Conservation (phyloP, 176 grass and related monocot species). For the Raddia distichophylla region DNA sequence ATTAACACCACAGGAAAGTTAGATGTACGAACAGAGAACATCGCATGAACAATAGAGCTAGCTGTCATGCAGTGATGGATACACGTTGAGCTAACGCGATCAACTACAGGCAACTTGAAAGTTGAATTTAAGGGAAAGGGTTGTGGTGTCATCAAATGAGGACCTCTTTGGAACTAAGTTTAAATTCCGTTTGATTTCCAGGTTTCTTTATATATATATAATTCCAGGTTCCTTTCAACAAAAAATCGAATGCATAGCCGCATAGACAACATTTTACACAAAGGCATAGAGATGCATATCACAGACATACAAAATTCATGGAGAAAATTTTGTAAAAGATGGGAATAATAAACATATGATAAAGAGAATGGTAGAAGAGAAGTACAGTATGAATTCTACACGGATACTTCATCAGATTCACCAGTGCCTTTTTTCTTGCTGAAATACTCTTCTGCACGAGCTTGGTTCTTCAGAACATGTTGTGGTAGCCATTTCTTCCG, state of each 20-base stretch:
- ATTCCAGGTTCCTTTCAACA: not conserved
- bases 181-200: constrained; percentile 4
- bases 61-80: not conserved
- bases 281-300: constrained; percentile 18
- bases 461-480: constrained; percentile 80
- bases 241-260: not conserved
- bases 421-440: constrained; percentile 63
- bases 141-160: not conserved
- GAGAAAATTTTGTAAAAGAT: not conserved
- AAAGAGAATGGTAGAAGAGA: constrained; percentile 41
- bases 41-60: not conserved
- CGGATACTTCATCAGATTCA: constrained; percentile 39
- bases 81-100: not conserved
- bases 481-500: constrained; percentile 94
- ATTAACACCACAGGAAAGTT: not conserved
- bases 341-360: constrained; percentile 33
- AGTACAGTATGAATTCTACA: constrained; percentile 46
- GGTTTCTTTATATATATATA: not conserved
- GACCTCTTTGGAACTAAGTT: not conserved
- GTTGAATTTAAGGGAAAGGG: not conserved
- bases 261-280: not conserved
- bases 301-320: constrained; percentile 45
- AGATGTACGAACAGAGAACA: not conserved
- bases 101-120: constrained; percentile 20
- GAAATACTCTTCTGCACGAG: constrained; percentile 91